Evolutionary conservation across 2,329 filamentous ascomycete species (phyloP).

Genomic region (Penicillium sp.): DNA sequence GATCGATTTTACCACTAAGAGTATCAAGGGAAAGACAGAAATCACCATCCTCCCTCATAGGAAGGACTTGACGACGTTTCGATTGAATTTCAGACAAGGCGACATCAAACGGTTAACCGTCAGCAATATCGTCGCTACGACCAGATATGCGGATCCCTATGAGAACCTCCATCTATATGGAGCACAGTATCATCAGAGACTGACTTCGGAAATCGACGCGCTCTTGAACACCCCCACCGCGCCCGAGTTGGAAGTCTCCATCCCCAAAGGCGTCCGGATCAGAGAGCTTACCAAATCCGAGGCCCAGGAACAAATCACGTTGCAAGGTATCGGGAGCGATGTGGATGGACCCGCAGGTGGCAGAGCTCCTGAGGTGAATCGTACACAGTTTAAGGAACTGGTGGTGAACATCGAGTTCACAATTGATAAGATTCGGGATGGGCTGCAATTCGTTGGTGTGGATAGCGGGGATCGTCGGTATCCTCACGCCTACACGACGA

Average conservation of each 20-base stretch:
- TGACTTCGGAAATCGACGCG: constrained; percentile 70
- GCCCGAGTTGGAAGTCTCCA: constrained; percentile 61
- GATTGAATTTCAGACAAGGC: constrained; percentile 67
- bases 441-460: constrained; percentile 87
- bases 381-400: constrained; percentile 61
- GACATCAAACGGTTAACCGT: constrained; percentile 57
- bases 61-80: constrained; percentile 58
- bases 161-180: constrained; percentile 58
- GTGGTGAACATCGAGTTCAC: constrained; percentile 75
- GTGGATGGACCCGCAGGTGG: constrained; percentile 41
- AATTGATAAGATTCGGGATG: constrained; percentile 77
- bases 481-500: constrained; percentile 88
- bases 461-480: constrained; percentile 79
- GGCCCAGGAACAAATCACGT: constrained; percentile 49
- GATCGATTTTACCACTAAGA: constrained; percentile 78
- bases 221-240: constrained; percentile 56
- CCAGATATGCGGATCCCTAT: constrained; percentile 48
- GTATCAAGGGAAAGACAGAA: constrained; percentile 76
- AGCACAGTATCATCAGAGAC: constrained; percentile 74
- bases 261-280: constrained; percentile 66
- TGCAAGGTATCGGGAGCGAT: constrained; percentile 45
- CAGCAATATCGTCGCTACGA: constrained; percentile 44
- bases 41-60: constrained; percentile 74
- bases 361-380: constrained; percentile 42
- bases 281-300: constrained; percentile 62